Conservation (phyloP, 176 grass and related monocot species). For the Rhynchospora breviuscula region DNA sequence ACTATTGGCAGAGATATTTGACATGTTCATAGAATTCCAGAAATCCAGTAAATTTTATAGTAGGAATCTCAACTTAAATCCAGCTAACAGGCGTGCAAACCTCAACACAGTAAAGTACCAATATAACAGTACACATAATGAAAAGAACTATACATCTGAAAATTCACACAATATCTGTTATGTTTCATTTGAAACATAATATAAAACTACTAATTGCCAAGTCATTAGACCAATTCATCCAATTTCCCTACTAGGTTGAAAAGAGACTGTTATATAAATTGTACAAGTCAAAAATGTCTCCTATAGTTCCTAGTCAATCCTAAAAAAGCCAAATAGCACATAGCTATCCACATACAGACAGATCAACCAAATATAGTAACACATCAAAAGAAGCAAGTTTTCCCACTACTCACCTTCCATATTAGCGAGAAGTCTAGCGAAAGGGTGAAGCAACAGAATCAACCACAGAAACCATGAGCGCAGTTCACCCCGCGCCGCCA, state of each 20-base stretch:
- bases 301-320: not conserved
- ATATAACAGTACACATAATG: slow-evolving; percentile 12
- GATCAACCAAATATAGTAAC: slow-evolving; percentile 17
- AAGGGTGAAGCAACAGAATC: slow-evolving; percentile 36
- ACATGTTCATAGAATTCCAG: not conserved
- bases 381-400: not conserved
- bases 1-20: not conserved
- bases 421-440: slow-evolving; percentile 66
- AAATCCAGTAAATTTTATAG: not conserved
- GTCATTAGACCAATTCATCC: not conserved
- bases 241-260: slow-evolving; percentile 18
- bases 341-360: not conserved
- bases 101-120: not conserved
- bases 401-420: slow-evolving; percentile 49
- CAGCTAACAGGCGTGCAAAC: not conserved
- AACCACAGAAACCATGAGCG: slow-evolving; percentile 24
- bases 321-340: slow-evolving; percentile 3
- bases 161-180: not conserved
- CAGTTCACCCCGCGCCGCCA: slow-evolving; percentile 23
- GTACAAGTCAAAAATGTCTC: slow-evolving; percentile 8
- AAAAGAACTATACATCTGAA: not conserved
- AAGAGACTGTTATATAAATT: slow-evolving; percentile 22
- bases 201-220: not conserved
- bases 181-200: not conserved
- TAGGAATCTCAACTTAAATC: not conserved